A percentile compares a stretch with the other conserved stretches of the same genome.
phyloP scores from a whole-genome alignment of 2,329 filamentous ascomycete genomes.

The Penicillium sumatraense region DNA sequence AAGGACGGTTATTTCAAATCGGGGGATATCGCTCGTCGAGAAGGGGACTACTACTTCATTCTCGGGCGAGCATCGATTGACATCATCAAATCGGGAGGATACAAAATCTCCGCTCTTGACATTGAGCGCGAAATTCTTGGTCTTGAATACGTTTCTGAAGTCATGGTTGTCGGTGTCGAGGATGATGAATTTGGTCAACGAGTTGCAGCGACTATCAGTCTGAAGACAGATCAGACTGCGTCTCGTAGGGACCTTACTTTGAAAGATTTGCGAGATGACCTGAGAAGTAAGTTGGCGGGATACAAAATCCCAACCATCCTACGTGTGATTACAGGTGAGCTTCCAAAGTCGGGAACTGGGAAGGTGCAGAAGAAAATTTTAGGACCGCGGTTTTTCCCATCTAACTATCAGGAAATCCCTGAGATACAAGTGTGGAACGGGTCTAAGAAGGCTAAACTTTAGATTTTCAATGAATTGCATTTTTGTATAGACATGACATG shows the following conservation, averaged over 20 bases:
- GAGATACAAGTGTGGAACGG: constrained; percentile 36
- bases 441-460: constrained; percentile 19
- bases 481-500: too few species aligned
- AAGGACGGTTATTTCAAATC: constrained; percentile 53
- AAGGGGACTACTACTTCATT: constrained; percentile 53
- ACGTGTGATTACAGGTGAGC: constrained; percentile 68
- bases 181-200: constrained; percentile 60
- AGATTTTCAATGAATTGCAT: constrained; percentile 1
- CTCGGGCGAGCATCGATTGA: constrained; percentile 58
- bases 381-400: constrained; percentile 40
- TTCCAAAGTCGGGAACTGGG: constrained; percentile 72
- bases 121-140: constrained; percentile 60
- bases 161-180: constrained; percentile 58
- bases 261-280: constrained; percentile 36
- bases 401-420: constrained; percentile 27
- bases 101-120: constrained; percentile 60
- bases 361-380: constrained; percentile 61
- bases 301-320: constrained; percentile 95
- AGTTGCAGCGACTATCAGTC: constrained; percentile 55
- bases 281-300: constrained; percentile 62
- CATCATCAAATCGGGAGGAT: constrained; percentile 61
- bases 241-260: constrained; percentile 32
- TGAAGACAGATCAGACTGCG: constrained; percentile 27
- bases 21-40: constrained; percentile 45
- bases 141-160: constrained; percentile 56